Conservation (phyloP, 306 rosid species). For the Dalbergia oliveri region DNA sequence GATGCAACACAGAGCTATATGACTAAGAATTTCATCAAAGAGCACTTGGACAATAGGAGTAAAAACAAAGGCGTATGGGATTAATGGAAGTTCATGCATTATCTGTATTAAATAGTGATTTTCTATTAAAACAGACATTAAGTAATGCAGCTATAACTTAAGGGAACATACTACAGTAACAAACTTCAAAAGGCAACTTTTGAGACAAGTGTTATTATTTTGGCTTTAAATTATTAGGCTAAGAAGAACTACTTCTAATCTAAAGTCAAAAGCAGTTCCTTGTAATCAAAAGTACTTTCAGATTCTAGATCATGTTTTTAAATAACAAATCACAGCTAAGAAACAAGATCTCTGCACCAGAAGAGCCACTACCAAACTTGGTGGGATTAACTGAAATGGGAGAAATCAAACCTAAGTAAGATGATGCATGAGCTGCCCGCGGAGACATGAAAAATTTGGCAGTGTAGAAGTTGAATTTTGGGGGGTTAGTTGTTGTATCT, state of each 20-base stretch:
- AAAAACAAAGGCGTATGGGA: neutral
- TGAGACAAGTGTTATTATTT: slow-evolving; percentile 15
- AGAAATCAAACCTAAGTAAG: too few species aligned
- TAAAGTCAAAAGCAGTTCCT: neutral
- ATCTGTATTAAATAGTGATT: slow-evolving; percentile 19
- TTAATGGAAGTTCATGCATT: neutral
- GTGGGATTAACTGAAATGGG: too few species aligned
- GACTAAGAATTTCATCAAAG: slow-evolving; percentile 25
- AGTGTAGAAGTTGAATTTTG: too few species aligned
- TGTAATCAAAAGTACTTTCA: neutral
- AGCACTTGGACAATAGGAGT: slow-evolving; percentile 15
- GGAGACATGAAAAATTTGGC: too few species aligned
- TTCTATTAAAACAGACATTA: neutral
- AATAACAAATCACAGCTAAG: too few species aligned
- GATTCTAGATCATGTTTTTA: too few species aligned
- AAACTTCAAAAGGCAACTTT: slow-evolving; percentile 37
- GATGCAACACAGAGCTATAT: too few species aligned
- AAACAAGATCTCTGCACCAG: too few species aligned
- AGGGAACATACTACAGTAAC: slow-evolving; percentile 7
- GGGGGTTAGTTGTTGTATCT: too few species aligned
- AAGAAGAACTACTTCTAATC: slow-evolving; percentile 26
- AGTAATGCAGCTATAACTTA: slow-evolving; percentile 25
- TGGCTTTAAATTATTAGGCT: slow-evolving; percentile 15
- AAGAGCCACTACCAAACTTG: too few species aligned
- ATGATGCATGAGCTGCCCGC: too few species aligned